phyloP scores from a whole-genome alignment of 768 basidiomycete species.

The Lactifluus pinguis region DNA sequence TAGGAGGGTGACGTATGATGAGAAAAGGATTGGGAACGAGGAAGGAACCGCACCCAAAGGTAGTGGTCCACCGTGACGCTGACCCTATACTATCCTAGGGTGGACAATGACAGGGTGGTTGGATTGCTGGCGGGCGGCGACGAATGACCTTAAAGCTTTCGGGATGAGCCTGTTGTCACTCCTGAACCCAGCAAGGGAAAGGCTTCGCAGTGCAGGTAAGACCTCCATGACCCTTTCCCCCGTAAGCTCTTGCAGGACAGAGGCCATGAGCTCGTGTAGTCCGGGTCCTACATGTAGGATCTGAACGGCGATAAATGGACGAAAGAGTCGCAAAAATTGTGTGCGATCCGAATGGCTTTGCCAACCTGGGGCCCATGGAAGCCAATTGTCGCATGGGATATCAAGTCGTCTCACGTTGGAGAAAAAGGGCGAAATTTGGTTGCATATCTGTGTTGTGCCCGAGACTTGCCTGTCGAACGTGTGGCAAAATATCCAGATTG shows the following conservation, averaged over 20 bases:
- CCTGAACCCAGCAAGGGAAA: background rate
- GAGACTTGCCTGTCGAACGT: too few relatives aligned
- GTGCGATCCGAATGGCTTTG: background rate
- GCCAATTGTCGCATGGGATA: background rate
- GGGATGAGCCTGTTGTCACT: background rate
- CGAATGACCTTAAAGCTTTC: background rate
- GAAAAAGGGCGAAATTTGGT: background rate
- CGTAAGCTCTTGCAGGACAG: background rate
- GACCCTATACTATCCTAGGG: too few relatives aligned
- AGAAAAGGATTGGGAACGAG: too few relatives aligned
- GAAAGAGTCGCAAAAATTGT: background rate
- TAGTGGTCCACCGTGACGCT: too few relatives aligned
- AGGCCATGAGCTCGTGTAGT: background rate
- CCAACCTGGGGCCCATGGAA: background rate
- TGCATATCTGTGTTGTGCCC: background rate
- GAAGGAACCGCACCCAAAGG: too few relatives aligned
- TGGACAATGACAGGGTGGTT: background rate
- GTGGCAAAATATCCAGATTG: too few relatives aligned
- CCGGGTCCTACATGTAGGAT: background rate
- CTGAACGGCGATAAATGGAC: background rate
- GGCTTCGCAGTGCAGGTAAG: background rate
- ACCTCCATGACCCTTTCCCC: background rate
- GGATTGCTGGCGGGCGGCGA: background rate
- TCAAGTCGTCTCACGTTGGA: background rate
- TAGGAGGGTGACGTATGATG: too few relatives aligned